Evolutionary conservation across 371 early-diverging fungal genomes (phyloP).

Genomic region (Sporodiniella umbellata): DNA sequence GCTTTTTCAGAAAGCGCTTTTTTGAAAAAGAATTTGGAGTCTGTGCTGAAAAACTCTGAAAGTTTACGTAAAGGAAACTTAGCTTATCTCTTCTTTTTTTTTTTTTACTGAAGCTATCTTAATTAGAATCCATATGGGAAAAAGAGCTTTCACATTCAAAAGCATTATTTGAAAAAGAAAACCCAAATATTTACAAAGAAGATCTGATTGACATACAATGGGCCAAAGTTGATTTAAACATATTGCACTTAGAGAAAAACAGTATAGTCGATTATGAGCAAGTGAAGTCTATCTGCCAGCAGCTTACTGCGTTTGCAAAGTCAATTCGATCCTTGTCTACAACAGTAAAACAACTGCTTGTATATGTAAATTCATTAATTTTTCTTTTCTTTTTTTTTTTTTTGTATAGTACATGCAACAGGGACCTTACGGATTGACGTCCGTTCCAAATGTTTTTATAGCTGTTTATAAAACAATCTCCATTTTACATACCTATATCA

Average conservation of each 20-base stretch:
- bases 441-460: constrained; percentile 27
- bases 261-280: neutral
- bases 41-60: constrained; percentile 17
- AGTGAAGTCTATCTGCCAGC: neutral
- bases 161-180: constrained; percentile 49
- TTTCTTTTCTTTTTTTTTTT: neutral
- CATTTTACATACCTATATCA: constrained; percentile 11
- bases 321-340: constrained; percentile 5
- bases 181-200: constrained; percentile 56
- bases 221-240: constrained; percentile 29
- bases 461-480: constrained; percentile 25
- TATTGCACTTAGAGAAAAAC: constrained; percentile 3
- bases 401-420: constrained; percentile 28
- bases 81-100: neutral
- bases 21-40: constrained; percentile 19
- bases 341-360: constrained; percentile 13
- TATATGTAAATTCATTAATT: too few relatives aligned
- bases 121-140: constrained; percentile 20
- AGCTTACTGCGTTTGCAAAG: constrained; percentile 11
- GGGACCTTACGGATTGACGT: constrained; percentile 45
- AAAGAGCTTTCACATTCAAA: constrained; percentile 26
- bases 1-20: constrained; percentile 15
- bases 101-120: neutral
- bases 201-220: constrained; percentile 53
- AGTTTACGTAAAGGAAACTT: constrained; percentile 5